These are phyloP conservation scores for Coemansia sp. DNA, from an alignment of 192 early-diverging fungal genomes.

Conservation along the genomic window DNA sequence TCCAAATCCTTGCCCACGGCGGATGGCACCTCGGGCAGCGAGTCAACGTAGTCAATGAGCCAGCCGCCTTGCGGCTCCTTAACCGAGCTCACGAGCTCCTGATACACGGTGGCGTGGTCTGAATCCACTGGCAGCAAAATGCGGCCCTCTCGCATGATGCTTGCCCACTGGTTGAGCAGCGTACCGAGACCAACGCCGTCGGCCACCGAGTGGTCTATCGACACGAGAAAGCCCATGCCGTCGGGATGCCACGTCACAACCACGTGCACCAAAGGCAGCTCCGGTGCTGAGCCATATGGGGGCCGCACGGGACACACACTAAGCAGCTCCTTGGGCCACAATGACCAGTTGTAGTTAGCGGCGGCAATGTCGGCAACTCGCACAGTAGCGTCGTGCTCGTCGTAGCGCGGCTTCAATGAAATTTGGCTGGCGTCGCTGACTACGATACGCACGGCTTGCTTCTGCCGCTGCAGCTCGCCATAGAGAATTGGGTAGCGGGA, in stretches of 20 bases:
- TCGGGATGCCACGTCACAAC: conserved; percentile 38
- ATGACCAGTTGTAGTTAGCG: conserved; percentile 22
- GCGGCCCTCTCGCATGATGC: not conserved
- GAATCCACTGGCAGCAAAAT: conserved; percentile 18
- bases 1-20: not conserved
- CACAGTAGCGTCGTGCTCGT: conserved; percentile 12
- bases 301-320: conserved; percentile 15
- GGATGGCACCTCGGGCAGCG: not conserved
- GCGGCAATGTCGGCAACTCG: conserved; percentile 13
- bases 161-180: conserved; percentile 36
- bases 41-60: conserved; percentile 28
- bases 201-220: conserved; percentile 38
- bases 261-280: conserved; percentile 26
- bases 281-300: not conserved
- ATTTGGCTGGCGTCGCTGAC: conserved; percentile 4
- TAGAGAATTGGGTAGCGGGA: conserved; percentile 36
- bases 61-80: conserved; percentile 8
- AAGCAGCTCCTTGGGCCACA: conserved; percentile 28
- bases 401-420: conserved; percentile 15
- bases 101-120: conserved; percentile 26
- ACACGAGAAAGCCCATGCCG: conserved; percentile 36
- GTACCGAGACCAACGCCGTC: conserved; percentile 38
- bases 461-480: conserved; percentile 10
- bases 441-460: not conserved
- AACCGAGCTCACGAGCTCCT: not conserved